Evolutionary conservation across 192 early-diverging fungal genomes (phyloP).

Genomic region (Geranomyces michiganensis): DNA sequence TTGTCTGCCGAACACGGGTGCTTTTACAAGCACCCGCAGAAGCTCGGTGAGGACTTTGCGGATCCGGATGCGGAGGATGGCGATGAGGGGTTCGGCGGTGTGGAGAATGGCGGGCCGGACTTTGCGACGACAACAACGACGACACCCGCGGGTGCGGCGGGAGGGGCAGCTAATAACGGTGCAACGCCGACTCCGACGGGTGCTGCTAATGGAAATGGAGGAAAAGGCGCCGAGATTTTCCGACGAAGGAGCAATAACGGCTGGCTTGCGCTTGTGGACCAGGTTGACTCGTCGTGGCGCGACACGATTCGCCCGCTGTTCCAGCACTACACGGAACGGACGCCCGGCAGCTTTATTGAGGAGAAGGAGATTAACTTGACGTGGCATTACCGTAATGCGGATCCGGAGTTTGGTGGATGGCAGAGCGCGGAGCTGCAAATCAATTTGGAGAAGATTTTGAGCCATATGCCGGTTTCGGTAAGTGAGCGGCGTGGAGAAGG

Average conservation of each 20-base stretch:
- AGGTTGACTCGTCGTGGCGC: constrained; percentile 88
- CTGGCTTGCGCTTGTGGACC: constrained; percentile 90
- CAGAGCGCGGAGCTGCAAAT: constrained; percentile 97
- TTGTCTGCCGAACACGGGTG: constrained; percentile 97
- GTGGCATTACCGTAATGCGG: constrained; percentile 96
- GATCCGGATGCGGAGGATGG: constrained; percentile 21
- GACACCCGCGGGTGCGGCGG: background rate
- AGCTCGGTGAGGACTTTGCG: constrained; percentile 60
- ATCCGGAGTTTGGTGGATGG: constrained; percentile 90
- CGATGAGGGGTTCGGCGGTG: constrained; percentile 6
- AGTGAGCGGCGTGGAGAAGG: too few species aligned
- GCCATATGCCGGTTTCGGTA: constrained; percentile 88
- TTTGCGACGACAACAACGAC: background rate
- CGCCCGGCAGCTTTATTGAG: constrained; percentile 96
- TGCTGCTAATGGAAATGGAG: constrained; percentile 22
- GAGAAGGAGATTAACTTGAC: constrained; percentile 98
- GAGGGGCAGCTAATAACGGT: constrained; percentile 13
- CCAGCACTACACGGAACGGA: constrained; percentile 96
- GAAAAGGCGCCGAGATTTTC: constrained; percentile 33
- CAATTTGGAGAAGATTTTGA: constrained; percentile 94
- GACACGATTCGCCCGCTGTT: constrained; percentile 92
- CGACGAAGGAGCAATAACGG: constrained; percentile 59
- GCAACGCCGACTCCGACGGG: background rate
- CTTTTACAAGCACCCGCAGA: constrained; percentile 91
- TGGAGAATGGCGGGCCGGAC: background rate